Conservation (phyloP, 441 rosid species). For the Aquilaria agallochum region DNA sequence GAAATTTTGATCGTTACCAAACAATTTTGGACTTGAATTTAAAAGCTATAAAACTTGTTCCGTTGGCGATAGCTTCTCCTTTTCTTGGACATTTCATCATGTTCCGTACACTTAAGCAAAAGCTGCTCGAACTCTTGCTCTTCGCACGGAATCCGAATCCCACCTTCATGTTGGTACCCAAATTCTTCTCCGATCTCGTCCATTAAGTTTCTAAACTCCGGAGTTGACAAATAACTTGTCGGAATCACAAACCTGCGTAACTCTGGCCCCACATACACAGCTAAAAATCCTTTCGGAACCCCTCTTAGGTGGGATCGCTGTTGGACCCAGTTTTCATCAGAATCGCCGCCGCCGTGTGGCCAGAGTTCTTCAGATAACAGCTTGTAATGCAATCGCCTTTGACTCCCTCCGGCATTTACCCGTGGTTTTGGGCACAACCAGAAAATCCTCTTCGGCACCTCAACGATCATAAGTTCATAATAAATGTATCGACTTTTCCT, state of each 20-base stretch:
- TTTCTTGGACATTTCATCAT: slow-evolving; percentile 9
- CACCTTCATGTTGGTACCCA: slow-evolving; percentile 54
- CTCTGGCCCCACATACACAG: slow-evolving; percentile 52
- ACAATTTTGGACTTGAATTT: too few species aligned
- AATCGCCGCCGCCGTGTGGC: too few species aligned
- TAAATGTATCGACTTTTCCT: too few species aligned
- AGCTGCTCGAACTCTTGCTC: slow-evolving; percentile 50
- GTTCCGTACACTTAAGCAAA: slow-evolving; percentile 25
- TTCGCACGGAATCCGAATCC: slow-evolving; percentile 57
- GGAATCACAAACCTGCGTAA: slow-evolving; percentile 63
- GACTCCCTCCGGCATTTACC: too few species aligned
- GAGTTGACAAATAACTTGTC: slow-evolving; percentile 36
- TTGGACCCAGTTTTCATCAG: too few species aligned
- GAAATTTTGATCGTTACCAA: too few species aligned
- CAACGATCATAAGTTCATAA: too few species aligned
- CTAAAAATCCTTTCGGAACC: slow-evolving; percentile 52
- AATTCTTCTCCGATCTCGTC: slow-evolving; percentile 56
- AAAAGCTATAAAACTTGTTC: too few species aligned
- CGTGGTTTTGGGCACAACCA: too few species aligned
- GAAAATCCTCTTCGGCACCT: too few species aligned
- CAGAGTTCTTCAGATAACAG: too few species aligned
- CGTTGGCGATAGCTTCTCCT: slow-evolving; percentile 11
- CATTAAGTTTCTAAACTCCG: slow-evolving; percentile 60
- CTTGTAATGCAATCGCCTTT: too few species aligned
- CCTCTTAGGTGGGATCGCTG: slow-evolving; percentile 9